Evolutionary conservation across 2,329 filamentous ascomycete genomes (phyloP), one percentile per base, ranked within the genome.

Genomic region (Chaetomium sp.): DNA sequence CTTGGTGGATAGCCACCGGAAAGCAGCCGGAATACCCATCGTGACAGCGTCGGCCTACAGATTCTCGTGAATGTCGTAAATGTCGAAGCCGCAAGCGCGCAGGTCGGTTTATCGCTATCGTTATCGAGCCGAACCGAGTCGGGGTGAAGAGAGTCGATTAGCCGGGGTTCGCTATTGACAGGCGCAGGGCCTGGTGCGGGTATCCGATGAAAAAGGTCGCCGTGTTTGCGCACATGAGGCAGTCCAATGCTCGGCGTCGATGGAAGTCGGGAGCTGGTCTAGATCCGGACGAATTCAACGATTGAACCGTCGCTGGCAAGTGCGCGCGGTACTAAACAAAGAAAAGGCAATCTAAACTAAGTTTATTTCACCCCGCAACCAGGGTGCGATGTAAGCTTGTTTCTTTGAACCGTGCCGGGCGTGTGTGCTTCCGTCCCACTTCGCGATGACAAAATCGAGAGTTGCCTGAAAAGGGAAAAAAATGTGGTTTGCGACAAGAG

Each of bases 11-110:
- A 97, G 85, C 91, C 91, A 99, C 81, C 91, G 82, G 73, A 96
- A 97, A 62, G 94, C 87, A 59, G 91, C 91, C 64, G 91, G 91
- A 67, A 96, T 91, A 87, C 91, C 91, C 91, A 96, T 96, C 12
- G 49, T 49, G 43, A n/a, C 27, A n/a, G 5, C 32, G 5, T 34
- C 38, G 12, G 9, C 14, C 40, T 12, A 9, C 37, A 38, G 12
- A 12, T 10, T 11, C 38, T 49, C 12, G 43, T n/a, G 40, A 38
- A 27, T 27, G 33, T 33, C n/a, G 37, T 44, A 8, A 33, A 12
- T 10, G 19, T 37, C n/a, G 12, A 12, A 36, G 14, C 19, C 32
- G 33, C 5, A 35, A 42, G 14, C 4, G 33, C 19, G 19, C 19
- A 27, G 19, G 36, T 40, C 32, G 19, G 27, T 32, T 32, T 14